These are phyloP conservation scores for Agaricus blazei DNA, from an alignment of 768 basidiomycete genomes.

Conservation along the genomic window DNA sequence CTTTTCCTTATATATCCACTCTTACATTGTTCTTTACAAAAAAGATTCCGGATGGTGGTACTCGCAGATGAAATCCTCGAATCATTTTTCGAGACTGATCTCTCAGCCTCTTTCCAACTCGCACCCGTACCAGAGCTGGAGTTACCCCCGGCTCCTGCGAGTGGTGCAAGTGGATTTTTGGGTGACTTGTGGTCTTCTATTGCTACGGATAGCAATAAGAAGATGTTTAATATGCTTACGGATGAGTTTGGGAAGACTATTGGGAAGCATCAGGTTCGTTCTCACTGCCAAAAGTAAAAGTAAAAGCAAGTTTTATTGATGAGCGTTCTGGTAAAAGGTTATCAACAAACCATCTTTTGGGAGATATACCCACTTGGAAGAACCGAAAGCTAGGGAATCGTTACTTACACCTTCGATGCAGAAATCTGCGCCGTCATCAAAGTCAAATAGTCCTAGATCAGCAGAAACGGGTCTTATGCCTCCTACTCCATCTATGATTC, in stretches of 20 bases:
- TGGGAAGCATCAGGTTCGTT: conserved; percentile 79
- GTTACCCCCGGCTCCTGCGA: conserved; percentile 36
- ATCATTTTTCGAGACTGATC: conserved; percentile 92
- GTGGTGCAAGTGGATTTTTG: conserved; percentile 49
- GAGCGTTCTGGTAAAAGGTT: conserved; percentile 33
- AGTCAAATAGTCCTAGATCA: conserved; percentile 22
- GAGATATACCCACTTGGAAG: conserved; percentile 75
- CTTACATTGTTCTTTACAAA: not conserved
- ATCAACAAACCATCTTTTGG: conserved; percentile 81
- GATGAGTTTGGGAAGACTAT: conserved; percentile 95
- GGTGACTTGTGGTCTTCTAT: conserved; percentile 90
- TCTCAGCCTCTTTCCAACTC: conserved; percentile 83
- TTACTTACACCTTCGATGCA: conserved; percentile 71
- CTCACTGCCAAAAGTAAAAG: not conserved
- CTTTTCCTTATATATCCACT: not conserved
- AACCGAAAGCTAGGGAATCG: conserved; percentile 85
- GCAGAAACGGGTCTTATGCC: conserved; percentile 4
- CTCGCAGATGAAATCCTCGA: conserved; percentile 95
- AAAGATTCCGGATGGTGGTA: conserved; percentile 96
- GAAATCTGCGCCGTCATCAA: conserved; percentile 51
- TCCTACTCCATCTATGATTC: not conserved
- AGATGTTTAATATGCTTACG: conserved; percentile 87
- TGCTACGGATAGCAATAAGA: conserved; percentile 88
- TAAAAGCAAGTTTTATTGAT: not conserved
- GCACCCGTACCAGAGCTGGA: conserved; percentile 68